These are phyloP conservation scores for Hemerocallis citrina DNA, from an alignment of 106 monocot species.

Conservation along the genomic window DNA sequence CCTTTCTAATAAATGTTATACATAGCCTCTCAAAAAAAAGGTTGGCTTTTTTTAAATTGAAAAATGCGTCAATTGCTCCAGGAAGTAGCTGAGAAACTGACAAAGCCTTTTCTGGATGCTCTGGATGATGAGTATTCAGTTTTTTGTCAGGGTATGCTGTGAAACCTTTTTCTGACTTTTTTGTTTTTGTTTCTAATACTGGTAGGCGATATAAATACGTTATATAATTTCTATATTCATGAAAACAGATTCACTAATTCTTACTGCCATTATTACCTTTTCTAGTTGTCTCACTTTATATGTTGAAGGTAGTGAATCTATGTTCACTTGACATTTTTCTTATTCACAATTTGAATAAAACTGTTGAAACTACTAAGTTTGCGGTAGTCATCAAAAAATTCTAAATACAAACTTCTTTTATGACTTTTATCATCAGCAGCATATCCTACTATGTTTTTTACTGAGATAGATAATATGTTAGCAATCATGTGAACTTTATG, in stretches of 20 bases:
- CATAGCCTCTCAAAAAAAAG: neutral
- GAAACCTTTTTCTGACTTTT: too few relatives aligned
- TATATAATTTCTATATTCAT: neutral
- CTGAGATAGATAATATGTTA: too few relatives aligned
- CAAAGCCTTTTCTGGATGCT: slow-evolving; percentile 59
- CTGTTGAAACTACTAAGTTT: neutral
- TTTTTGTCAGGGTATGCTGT: slow-evolving; percentile 61
- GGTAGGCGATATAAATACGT: too few relatives aligned
- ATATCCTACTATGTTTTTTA: too few relatives aligned
- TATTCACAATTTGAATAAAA: too few relatives aligned
- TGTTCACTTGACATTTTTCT: too few relatives aligned
- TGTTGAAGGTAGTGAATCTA: too few relatives aligned
- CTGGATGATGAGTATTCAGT: slow-evolving; percentile 77
- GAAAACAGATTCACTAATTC: neutral
- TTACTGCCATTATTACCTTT: neutral
- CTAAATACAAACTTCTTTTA: too few relatives aligned
- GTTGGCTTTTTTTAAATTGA: neutral
- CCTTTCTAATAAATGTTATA: neutral
- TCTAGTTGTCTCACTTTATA: too few relatives aligned
- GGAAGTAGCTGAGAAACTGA: slow-evolving; percentile 62
- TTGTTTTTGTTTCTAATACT: too few relatives aligned
- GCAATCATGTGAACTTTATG: too few relatives aligned
- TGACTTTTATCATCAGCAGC: too few relatives aligned
- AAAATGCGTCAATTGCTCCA: slow-evolving; percentile 16
- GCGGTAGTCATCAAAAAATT: neutral